These are phyloP conservation scores for Miscanthus lutarioriparius DNA, from an alignment of 176 grass and related monocot species.

Conservation along the genomic window DNA sequence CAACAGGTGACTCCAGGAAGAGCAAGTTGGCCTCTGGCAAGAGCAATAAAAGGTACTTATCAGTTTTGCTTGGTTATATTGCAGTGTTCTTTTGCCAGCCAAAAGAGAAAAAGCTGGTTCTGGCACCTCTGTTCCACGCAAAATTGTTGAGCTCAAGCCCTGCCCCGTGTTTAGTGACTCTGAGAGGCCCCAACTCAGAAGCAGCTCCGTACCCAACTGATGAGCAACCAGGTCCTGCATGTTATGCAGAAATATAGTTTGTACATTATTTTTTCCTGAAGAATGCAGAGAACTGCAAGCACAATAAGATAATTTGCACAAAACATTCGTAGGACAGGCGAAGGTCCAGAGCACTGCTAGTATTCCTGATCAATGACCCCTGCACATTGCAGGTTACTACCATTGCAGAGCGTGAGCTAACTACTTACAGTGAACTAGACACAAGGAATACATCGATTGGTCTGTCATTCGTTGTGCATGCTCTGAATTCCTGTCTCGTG, in stretches of 20 bases:
- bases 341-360: neutral
- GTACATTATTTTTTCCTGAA: neutral
- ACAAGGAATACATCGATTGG: neutral
- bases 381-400: neutral
- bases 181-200: constrained; percentile 75
- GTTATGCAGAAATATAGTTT: neutral
- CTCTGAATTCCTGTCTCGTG: neutral
- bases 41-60: neutral
- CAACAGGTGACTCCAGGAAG: constrained; percentile 49
- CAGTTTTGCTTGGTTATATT: neutral
- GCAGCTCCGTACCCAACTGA: constrained; percentile 84
- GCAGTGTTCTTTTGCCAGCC: neutral
- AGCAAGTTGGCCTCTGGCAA: constrained; percentile 49
- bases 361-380: neutral
- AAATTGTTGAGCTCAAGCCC: constrained; percentile 76
- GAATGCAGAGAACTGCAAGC: neutral
- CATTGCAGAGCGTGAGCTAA: neutral
- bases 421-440: no score
- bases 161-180: constrained; percentile 53
- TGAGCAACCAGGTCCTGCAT: constrained; percentile 81
- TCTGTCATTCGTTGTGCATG: neutral
- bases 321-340: constrained; percentile 13
- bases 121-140: constrained; percentile 80
- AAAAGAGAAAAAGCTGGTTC: neutral
- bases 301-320: neutral